These are phyloP conservation scores for Neltuma alba DNA, from an alignment of 306 rosid species.

Conservation along the genomic window DNA sequence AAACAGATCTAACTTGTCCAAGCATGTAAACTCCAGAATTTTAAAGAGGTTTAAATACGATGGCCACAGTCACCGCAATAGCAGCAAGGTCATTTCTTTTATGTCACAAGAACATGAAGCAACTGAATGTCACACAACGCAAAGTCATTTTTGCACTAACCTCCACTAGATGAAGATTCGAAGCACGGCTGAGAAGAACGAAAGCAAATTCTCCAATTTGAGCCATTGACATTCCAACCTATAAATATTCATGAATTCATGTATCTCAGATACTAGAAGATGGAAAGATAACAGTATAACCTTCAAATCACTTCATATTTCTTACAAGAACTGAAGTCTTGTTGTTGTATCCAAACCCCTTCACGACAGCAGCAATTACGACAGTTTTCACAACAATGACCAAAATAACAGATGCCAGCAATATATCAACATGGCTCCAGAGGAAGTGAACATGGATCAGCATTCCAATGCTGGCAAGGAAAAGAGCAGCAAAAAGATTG, in stretches of 20 bases:
- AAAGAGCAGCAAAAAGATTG: constrained; percentile 92
- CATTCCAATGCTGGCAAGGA: constrained; percentile 99
- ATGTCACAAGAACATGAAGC: constrained; percentile 22
- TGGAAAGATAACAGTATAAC: constrained; percentile 6
- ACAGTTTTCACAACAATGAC: constrained; percentile 80
- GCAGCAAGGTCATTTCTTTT: constrained; percentile 2
- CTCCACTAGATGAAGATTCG: constrained; percentile 96
- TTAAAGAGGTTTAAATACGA: neutral
- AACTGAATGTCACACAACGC: neutral
- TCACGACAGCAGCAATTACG: constrained; percentile 75
- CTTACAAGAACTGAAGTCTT: constrained; percentile 93
- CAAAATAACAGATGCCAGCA: constrained; percentile 92
- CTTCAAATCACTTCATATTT: constrained; percentile 36
- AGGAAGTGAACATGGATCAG: constrained; percentile 95
- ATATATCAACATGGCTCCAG: constrained; percentile 94
- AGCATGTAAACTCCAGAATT: neutral
- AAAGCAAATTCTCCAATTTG: constrained; percentile 98
- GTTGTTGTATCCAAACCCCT: constrained; percentile 94
- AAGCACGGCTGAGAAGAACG: constrained; percentile 98
- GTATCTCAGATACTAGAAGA: constrained; percentile 24
- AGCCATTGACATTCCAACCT: constrained; percentile 96
- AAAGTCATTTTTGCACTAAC: constrained; percentile 47
- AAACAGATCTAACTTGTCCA: neutral
- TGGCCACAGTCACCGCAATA: neutral
- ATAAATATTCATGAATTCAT: constrained; percentile 39